A percentile compares a stretch with the other conserved stretches of the same genome.
Conservation (phyloP, 495 filamentous ascomycete species). For the Pyrenula aspistea region DNA sequence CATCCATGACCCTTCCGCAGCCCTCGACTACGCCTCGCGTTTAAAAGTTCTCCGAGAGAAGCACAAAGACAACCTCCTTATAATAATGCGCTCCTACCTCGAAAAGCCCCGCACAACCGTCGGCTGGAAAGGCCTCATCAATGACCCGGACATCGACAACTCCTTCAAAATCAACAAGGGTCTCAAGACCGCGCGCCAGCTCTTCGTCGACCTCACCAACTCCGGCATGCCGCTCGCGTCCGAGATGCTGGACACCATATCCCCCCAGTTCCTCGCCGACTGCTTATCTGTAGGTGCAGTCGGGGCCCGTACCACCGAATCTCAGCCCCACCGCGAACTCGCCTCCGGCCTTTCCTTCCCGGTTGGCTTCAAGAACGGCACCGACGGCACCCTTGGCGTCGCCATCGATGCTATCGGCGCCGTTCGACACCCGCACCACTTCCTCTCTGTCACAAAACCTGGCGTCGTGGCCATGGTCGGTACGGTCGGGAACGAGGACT, state of each 20-base stretch:
- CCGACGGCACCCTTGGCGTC: conserved; percentile 82
- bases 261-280: conserved; percentile 91
- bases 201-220: conserved; percentile 82
- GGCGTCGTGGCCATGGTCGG: conserved; percentile 93
- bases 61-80: conserved; percentile 69
- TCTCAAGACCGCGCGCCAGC: conserved; percentile 70
- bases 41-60: conserved; percentile 63
- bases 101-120: conserved; percentile 99
- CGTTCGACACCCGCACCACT: conserved; percentile 88
- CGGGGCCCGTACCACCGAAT: conserved; percentile 94
- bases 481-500: conserved; percentile 92
- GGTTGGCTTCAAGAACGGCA: conserved; percentile 98
- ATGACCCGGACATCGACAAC: conserved; percentile 95
- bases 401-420: conserved; percentile 96
- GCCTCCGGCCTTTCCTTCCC: conserved; percentile 97
- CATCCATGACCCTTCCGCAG: conserved; percentile 83
- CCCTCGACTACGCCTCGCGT: conserved; percentile 73
- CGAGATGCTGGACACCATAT: conserved; percentile 98
- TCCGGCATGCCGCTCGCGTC: conserved; percentile 85
- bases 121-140: conserved; percentile 98
- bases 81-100: conserved; percentile 97
- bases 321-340: conserved; percentile 87
- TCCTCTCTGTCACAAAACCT: conserved; percentile 96
- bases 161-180: conserved; percentile 99
- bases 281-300: conserved; percentile 92